These are phyloP conservation scores for Eucalyptus tenuipes DNA, from an alignment of 345 rosid genomes.

Conservation along the genomic window DNA sequence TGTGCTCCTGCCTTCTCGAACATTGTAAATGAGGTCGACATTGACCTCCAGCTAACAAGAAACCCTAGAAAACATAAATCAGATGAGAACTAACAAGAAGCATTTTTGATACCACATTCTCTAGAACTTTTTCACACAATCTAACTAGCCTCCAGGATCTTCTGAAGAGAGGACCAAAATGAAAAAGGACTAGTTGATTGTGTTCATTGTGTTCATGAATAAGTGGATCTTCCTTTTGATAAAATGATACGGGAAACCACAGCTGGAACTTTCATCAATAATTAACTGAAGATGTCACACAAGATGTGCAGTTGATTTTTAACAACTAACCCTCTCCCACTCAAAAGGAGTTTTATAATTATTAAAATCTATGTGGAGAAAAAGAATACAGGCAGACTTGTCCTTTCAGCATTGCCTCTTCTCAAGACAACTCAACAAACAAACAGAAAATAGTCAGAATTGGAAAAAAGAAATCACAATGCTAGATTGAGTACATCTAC, in stretches of 20 bases:
- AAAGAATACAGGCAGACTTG: not conserved
- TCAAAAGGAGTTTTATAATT: not conserved
- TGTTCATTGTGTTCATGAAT: not conserved
- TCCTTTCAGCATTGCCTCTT: not conserved
- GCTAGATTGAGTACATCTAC: not conserved
- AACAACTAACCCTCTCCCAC: not conserved
- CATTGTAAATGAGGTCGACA: slow-evolving; percentile 49
- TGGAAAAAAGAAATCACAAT: not conserved
- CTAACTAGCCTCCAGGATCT: not conserved
- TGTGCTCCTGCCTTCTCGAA: slow-evolving; percentile 72
- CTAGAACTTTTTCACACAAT: not conserved
- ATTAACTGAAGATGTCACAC: not conserved
- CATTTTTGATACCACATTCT: not conserved
- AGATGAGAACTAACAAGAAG: not conserved
- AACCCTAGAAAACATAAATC: not conserved
- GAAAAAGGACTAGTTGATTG: not conserved
- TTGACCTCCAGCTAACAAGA: slow-evolving; percentile 45
- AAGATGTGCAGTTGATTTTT: not conserved
- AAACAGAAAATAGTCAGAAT: not conserved
- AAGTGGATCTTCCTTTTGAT: not conserved
- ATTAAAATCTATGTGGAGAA: not conserved
- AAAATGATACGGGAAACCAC: not conserved
- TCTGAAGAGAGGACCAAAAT: not conserved
- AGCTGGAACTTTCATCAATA: not conserved
- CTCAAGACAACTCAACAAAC: not conserved